These are phyloP conservation scores for Penicillium sp. DNA, from an alignment of 2,329 filamentous ascomycete genomes.

Conservation along the genomic window DNA sequence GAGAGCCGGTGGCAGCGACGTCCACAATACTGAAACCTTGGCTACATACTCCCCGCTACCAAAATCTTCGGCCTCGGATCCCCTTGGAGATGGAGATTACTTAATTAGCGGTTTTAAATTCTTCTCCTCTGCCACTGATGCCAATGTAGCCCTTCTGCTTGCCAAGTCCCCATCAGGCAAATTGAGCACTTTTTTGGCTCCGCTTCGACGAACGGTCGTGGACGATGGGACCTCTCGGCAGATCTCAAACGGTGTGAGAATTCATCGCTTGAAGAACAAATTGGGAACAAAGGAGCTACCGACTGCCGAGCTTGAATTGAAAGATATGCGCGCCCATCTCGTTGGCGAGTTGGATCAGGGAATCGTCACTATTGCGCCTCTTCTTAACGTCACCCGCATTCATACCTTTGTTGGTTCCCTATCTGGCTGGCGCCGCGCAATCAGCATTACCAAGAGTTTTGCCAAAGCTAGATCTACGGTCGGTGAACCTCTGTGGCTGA, in stretches of 20 bases:
- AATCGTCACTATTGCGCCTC: constrained; percentile 64
- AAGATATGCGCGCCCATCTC: constrained; percentile 59
- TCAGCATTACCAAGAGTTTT: constrained; percentile 44
- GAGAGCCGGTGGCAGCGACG: constrained; percentile 36
- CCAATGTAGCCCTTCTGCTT: constrained; percentile 63
- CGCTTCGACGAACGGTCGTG: constrained; percentile 51
- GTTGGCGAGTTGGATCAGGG: constrained; percentile 67
- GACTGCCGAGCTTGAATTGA: constrained; percentile 69
- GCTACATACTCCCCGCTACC: constrained; percentile 28
- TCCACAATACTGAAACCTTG: constrained; percentile 36
- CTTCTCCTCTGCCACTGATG: constrained; percentile 67
- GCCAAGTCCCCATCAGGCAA: constrained; percentile 57
- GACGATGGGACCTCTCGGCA: constrained; percentile 29
- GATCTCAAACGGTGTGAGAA: constrained; percentile 62
- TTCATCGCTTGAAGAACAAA: constrained; percentile 69
- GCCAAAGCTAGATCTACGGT: constrained; percentile 40
- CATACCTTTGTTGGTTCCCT: constrained; percentile 43
- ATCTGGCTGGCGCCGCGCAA: constrained; percentile 38
- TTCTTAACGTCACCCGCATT: constrained; percentile 64
- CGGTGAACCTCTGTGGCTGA: constrained; percentile 38
- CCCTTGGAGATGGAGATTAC: constrained; percentile 32
- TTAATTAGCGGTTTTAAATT: constrained; percentile 68
- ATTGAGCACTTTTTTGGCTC: constrained; percentile 65
- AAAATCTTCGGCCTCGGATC: constrained; percentile 2
- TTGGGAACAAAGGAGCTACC: constrained; percentile 62